Percentiles rank a stretch among this genome's conserved stretches.
Evolutionary conservation across 306 rosid genomes (phyloP).

Genomic region (Herpetospermum pedunculosum): DNA sequence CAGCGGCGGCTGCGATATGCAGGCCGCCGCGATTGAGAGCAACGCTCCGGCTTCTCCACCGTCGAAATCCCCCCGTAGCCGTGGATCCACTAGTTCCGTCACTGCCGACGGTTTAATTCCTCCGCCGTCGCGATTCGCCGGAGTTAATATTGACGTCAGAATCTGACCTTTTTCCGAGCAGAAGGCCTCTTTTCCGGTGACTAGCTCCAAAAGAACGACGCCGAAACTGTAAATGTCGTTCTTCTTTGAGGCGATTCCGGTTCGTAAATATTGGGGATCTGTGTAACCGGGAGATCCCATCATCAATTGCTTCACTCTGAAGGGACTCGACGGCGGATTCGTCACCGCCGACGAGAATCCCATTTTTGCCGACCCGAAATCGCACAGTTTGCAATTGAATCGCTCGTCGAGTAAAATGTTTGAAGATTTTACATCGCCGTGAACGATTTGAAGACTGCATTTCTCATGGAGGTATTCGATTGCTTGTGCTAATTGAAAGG

Average conservation of each 20-base stretch:
- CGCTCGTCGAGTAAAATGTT: conserved; percentile 28
- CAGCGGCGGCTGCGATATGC: conserved; percentile 27
- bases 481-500: conserved; percentile 31
- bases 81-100: conserved; percentile 19
- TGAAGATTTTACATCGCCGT: conserved; percentile 37
- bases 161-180: conserved; percentile 19
- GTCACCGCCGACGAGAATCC: conserved; percentile 31
- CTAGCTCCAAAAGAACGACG: conserved; percentile 24
- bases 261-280: conserved; percentile 37
- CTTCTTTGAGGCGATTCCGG: conserved; percentile 46
- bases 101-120: neutral
- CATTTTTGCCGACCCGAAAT: conserved; percentile 40
- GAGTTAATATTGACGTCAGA: conserved; percentile 12
- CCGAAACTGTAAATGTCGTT: conserved; percentile 44
- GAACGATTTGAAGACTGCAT: conserved; percentile 30
- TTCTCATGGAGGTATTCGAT: conserved; percentile 29
- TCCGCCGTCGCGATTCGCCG: neutral
- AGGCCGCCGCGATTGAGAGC: conserved; percentile 18
- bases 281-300: conserved; percentile 49
- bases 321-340: conserved; percentile 5
- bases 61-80: conserved; percentile 18
- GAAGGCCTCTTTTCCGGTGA: conserved; percentile 33
- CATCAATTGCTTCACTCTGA: conserved; percentile 20
- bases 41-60: conserved; percentile 21
- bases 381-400: conserved; percentile 35